These are phyloP conservation scores for Zygosaccharomyces lentus DNA, from an alignment of 805 yeast species.

Conservation along the genomic window DNA sequence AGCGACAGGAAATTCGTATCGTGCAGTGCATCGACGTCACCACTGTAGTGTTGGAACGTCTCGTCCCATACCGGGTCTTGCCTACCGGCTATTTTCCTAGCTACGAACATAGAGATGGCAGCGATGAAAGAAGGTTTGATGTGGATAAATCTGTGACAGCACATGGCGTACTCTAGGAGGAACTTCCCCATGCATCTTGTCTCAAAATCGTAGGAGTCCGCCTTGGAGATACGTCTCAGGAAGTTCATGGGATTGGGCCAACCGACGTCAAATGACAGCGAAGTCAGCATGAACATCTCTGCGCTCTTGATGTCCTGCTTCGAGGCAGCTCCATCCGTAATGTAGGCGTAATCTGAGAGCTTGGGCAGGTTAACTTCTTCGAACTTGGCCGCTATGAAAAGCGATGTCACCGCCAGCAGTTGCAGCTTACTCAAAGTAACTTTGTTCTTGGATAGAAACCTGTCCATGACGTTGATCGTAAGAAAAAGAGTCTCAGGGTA, in stretches of 20 bases:
- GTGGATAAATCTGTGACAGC: slow-evolving; percentile 72
- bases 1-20: slow-evolving; percentile 22
- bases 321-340: slow-evolving; percentile 79
- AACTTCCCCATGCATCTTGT: slow-evolving; percentile 84
- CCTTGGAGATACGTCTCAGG: slow-evolving; percentile 80
- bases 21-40: slow-evolving; percentile 24
- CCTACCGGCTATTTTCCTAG: slow-evolving; percentile 50
- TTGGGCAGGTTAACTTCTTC: slow-evolving; percentile 91
- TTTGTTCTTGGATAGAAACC: slow-evolving; percentile 70
- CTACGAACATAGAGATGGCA: slow-evolving; percentile 84
- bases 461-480: slow-evolving; percentile 81
- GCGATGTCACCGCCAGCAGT: slow-evolving; percentile 76
- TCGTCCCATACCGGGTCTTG: slow-evolving; percentile 28
- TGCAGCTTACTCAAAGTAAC: slow-evolving; percentile 79
- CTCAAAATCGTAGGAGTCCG: slow-evolving; percentile 82
- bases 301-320: slow-evolving; percentile 80
- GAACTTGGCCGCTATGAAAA: slow-evolving; percentile 87
- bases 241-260: slow-evolving; percentile 91
- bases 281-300: slow-evolving; percentile 71
- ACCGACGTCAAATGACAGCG: slow-evolving; percentile 67
- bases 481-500: slow-evolving; percentile 81
- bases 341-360: slow-evolving; percentile 77
- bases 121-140: slow-evolving; percentile 71
- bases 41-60: slow-evolving; percentile 26
- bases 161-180: slow-evolving; percentile 68